phyloP scores from a whole-genome alignment of 176 grass and related monocot genomes.

The Phyllostachys edulis region DNA sequence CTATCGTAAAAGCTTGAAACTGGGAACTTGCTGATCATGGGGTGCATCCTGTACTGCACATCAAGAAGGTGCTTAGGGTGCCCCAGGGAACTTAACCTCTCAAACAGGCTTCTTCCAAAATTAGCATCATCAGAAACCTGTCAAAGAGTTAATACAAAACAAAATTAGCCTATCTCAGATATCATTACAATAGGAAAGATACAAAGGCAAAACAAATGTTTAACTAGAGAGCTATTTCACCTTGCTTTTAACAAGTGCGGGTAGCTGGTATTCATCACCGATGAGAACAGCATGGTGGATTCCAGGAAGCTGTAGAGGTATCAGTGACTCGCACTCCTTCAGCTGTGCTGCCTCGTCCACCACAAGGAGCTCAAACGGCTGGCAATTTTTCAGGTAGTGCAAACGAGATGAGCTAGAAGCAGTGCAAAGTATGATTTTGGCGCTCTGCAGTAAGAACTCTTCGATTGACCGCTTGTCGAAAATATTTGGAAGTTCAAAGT shows the following conservation, averaged over 20 bases:
- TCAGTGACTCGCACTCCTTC: conserved; percentile 76
- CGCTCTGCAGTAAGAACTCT: conserved; percentile 41
- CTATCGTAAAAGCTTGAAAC: conserved; percentile 45
- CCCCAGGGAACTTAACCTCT: conserved; percentile 56
- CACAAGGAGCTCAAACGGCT: conserved; percentile 52
- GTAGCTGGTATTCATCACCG: conserved; percentile 65
- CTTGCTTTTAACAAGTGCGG: conserved; percentile 71
- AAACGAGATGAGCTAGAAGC: conserved; percentile 50
- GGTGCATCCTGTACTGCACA: conserved; percentile 85
- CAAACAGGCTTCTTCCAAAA: conserved; percentile 69
- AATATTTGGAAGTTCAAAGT: conserved; percentile 30
- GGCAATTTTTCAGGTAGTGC: not conserved
- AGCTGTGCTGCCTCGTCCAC: conserved; percentile 84
- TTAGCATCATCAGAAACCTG: conserved; percentile 48
- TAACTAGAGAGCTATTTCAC: conserved; percentile 12
- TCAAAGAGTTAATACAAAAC: not conserved
- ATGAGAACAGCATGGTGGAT: conserved; percentile 59
- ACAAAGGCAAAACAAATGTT: not conserved
- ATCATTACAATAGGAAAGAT: not conserved
- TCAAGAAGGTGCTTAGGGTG: conserved; percentile 71
- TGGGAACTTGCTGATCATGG: conserved; percentile 69
- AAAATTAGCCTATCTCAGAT: not conserved
- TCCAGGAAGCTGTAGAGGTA: conserved; percentile 50
- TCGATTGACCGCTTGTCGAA: conserved; percentile 16
- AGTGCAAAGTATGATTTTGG: conserved; percentile 59